These are phyloP conservation scores for Suhomyces xylopsoci DNA, from an alignment of 805 yeast genomes.

Conservation along the genomic window DNA sequence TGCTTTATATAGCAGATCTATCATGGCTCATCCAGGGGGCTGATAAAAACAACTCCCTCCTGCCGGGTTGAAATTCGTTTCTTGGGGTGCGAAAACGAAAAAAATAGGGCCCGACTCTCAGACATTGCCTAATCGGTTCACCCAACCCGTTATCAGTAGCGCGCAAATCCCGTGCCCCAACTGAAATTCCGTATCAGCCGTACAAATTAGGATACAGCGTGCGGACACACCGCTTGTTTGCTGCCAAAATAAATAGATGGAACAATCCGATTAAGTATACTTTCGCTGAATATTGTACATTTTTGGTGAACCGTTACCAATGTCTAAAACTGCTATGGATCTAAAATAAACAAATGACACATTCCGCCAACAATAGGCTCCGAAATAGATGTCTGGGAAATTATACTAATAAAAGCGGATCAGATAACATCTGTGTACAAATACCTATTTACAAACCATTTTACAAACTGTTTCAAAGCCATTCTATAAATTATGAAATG, in stretches of 20 bases:
- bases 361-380: too few relatives aligned
- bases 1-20: not conserved
- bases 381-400: too few relatives aligned
- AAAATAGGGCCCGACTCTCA: not conserved
- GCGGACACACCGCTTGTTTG: not conserved
- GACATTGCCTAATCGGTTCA: conserved; percentile 5
- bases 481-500: too few relatives aligned
- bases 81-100: not conserved
- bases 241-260: not conserved
- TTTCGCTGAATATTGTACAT: not conserved
- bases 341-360: too few relatives aligned
- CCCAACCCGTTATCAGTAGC: conserved; percentile 1
- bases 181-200: not conserved
- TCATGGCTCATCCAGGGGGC: not conserved
- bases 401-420: too few relatives aligned
- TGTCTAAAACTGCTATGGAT: too few relatives aligned
- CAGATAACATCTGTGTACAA: too few relatives aligned
- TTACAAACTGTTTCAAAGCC: too few relatives aligned
- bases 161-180: not conserved
- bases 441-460: too few relatives aligned
- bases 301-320: not conserved
- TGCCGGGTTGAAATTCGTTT: not conserved
- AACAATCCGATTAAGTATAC: not conserved
- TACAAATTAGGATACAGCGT: not conserved
- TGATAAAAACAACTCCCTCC: not conserved